These are phyloP conservation scores for Aspergillus pseudoviridinutans DNA, from an alignment of 2,329 filamentous ascomycete species.

Conservation along the genomic window DNA sequence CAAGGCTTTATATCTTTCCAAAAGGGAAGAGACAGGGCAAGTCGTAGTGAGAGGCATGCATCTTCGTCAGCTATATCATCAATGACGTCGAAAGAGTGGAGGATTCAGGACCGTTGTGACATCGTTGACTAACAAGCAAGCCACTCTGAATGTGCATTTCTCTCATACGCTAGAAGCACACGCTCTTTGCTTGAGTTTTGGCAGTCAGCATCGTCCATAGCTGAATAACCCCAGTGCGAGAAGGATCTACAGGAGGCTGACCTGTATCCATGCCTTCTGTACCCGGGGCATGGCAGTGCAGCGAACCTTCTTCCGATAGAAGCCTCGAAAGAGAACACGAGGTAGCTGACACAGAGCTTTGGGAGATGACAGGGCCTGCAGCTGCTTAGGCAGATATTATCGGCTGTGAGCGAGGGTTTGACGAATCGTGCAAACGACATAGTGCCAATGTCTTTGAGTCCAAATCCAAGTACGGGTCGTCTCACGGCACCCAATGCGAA, in stretches of 20 bases:
- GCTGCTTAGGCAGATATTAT: not conserved
- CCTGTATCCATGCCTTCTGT: not conserved
- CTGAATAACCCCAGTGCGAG: not conserved
- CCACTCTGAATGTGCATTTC: not conserved
- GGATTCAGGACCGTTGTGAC: not conserved
- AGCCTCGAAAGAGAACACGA: not conserved
- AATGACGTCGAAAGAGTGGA: not conserved
- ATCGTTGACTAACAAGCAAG: not conserved
- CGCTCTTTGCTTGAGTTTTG: not conserved
- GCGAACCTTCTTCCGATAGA: not conserved
- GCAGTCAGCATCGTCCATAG: not conserved
- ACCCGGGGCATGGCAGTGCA: not conserved
- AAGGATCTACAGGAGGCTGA: not conserved
- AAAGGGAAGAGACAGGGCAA: not conserved
- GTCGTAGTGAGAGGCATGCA: not conserved
- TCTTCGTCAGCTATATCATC: not conserved
- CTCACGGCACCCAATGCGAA: not conserved
- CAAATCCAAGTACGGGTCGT: not conserved
- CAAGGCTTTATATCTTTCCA: not conserved
- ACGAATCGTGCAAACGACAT: too few relatives aligned
- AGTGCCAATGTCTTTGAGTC: not conserved
- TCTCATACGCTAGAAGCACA: not conserved
- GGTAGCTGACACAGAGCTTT: not conserved
- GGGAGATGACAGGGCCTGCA: not conserved
- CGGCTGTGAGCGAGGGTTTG: not conserved